phyloP scores from a whole-genome alignment of 2,329 filamentous ascomycete genomes.

The Ceratocystis colombiana region DNA sequence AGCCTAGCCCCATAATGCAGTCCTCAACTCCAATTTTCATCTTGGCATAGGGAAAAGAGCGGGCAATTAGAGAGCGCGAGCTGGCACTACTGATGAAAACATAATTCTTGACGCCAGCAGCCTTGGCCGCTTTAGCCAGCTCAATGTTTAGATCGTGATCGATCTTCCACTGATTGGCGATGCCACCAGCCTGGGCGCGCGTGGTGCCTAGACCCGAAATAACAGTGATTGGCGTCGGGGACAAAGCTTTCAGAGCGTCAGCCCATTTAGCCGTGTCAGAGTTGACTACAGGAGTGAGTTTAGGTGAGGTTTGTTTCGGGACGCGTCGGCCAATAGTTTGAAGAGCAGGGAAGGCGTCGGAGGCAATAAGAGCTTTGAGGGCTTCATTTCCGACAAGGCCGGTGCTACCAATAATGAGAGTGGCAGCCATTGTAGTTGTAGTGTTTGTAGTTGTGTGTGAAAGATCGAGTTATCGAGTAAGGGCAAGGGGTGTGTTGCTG shows the following conservation, averaged over 20 bases:
- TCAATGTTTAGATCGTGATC: slow-evolving; percentile 80
- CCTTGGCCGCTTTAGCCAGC: slow-evolving; percentile 64
- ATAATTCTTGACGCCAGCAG: slow-evolving; percentile 60
- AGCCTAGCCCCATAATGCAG: slow-evolving; percentile 57
- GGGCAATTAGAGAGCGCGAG: slow-evolving; percentile 35
- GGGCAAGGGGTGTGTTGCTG: neutral
- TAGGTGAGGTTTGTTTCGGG: slow-evolving; percentile 44
- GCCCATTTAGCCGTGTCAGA: slow-evolving; percentile 62
- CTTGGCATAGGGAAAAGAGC: slow-evolving; percentile 43
- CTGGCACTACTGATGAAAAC: slow-evolving; percentile 61
- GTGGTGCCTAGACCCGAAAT: slow-evolving; percentile 77
- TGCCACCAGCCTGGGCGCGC: slow-evolving; percentile 58
- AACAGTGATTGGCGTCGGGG: slow-evolving; percentile 52
- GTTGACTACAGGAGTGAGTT: slow-evolving; percentile 56
- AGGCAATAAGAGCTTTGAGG: slow-evolving; percentile 52
- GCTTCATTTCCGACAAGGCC: slow-evolving; percentile 65
- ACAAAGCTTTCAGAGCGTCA: slow-evolving; percentile 44
- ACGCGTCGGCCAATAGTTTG: slow-evolving; percentile 57
- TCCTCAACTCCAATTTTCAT: slow-evolving; percentile 91
- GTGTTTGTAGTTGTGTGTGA: neutral
- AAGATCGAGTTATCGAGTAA: neutral
- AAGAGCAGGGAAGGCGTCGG: slow-evolving; percentile 42
- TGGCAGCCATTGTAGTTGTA: slow-evolving; percentile 36
- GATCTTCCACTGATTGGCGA: slow-evolving; percentile 74
- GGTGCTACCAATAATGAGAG: slow-evolving; percentile 53